phyloP scores from a whole-genome alignment of 2,329 filamentous ascomycete genomes.

The Cryphonectria carpinicola region DNA sequence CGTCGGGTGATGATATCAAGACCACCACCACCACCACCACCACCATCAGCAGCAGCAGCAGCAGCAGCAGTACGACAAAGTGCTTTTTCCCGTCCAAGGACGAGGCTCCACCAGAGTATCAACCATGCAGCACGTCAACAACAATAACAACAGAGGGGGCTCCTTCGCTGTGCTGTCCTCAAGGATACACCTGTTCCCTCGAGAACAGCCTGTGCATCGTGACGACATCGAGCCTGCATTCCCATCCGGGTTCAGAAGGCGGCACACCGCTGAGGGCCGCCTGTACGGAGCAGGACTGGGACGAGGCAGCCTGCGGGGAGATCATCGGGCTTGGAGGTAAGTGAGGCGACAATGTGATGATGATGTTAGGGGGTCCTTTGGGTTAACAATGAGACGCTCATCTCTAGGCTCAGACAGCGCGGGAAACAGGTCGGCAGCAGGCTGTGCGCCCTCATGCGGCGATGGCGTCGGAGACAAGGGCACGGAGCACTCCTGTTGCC shows the following conservation, averaged over 20 bases:
- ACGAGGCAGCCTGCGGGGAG: constrained; percentile 33
- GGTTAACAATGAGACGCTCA: not conserved
- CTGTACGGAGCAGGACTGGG: constrained; percentile 35
- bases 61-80: not conserved
- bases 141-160: constrained; percentile 14
- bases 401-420: not conserved
- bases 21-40: not conserved
- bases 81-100: not conserved
- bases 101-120: not conserved
- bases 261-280: constrained; percentile 32
- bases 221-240: constrained; percentile 24
- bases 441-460: constrained; percentile 29
- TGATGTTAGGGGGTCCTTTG: not conserved
- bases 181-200: constrained; percentile 34
- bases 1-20: not conserved
- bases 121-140: not conserved
- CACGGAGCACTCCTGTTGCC: constrained; percentile 32
- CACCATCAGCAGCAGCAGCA: too few species aligned
- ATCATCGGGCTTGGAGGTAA: constrained; percentile 29
- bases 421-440: not conserved
- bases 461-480: constrained; percentile 21
- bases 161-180: constrained; percentile 32
- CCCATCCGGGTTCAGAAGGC: constrained; percentile 30
- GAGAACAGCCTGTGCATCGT: constrained; percentile 33
- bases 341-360: not conserved